A percentile compares a stretch with the other conserved stretches of the same genome.
phyloP scores from a whole-genome alignment of 2,329 filamentous ascomycete species.

The Talaromyces funiculosus region DNA sequence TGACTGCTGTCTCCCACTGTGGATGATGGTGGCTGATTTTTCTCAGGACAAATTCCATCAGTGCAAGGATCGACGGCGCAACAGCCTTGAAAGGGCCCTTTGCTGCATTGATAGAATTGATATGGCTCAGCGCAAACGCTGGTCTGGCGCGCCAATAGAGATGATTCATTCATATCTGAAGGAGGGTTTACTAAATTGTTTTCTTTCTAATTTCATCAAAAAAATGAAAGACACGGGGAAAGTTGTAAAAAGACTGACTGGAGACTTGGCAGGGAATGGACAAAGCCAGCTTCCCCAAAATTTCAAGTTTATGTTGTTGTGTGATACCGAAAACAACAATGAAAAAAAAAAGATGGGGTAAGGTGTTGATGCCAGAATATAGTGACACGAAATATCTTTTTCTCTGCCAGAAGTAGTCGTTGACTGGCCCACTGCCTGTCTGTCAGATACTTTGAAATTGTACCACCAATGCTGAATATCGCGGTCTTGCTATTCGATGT shows the following conservation, averaged over 20 bases:
- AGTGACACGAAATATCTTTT: neutral
- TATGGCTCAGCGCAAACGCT: conserved; percentile 1
- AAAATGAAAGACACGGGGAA: neutral
- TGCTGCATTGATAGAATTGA: conserved; percentile 7
- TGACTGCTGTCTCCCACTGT: neutral
- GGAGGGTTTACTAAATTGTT: neutral
- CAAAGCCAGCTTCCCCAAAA: neutral
- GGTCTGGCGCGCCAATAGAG: neutral
- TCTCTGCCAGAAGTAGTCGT: neutral
- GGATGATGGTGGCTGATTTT: conserved; percentile 4
- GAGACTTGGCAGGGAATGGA: neutral
- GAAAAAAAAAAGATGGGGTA: neutral
- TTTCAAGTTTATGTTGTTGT: neutral
- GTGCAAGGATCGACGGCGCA: conserved; percentile 30
- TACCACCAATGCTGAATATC: neutral
- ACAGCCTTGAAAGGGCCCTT: conserved; percentile 24
- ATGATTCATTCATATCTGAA: neutral
- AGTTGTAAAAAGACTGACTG: neutral
- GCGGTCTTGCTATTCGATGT: neutral
- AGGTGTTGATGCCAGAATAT: neutral
- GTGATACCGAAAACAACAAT: neutral
- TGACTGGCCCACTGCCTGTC: neutral
- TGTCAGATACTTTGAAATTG: too few relatives aligned
- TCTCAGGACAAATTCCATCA: conserved; percentile 25
- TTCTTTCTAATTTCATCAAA: neutral